A percentile compares a stretch with the other conserved stretches of the same genome.
phyloP scores from a whole-genome alignment of 257 asterid species.

The Asclepias syriaca region DNA sequence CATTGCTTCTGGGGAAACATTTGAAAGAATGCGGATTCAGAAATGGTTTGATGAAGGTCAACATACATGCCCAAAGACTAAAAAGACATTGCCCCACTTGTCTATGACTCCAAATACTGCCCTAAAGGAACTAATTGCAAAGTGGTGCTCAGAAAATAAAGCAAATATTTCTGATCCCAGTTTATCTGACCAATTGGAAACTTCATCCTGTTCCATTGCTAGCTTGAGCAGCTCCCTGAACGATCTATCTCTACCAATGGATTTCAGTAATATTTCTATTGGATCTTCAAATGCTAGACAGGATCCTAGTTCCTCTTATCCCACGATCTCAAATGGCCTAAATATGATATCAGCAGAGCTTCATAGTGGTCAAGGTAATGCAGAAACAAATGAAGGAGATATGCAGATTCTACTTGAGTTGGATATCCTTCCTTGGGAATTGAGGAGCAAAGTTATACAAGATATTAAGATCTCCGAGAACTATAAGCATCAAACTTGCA shows the following conservation, averaged over 20 bases:
- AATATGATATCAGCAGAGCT: constrained; percentile 10
- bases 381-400: constrained; percentile 24
- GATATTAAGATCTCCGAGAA: constrained; percentile 36
- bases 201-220: constrained; percentile 52
- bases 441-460: constrained; percentile 46
- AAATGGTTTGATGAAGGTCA: constrained; percentile 87
- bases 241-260: constrained; percentile 52
- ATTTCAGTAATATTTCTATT: constrained; percentile 48
- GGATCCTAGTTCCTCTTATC: constrained; percentile 24
- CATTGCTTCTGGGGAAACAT: constrained; percentile 79
- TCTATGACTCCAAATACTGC: constrained; percentile 51
- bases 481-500: constrained; percentile 27
- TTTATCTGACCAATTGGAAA: constrained; percentile 39
- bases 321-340: constrained; percentile 20
- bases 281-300: constrained; percentile 34
- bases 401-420: constrained; percentile 32
- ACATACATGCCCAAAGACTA: constrained; percentile 63
- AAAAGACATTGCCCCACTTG: constrained; percentile 36
- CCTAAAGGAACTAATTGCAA: constrained; percentile 52
- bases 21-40: constrained; percentile 77
- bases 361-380: constrained; percentile 10
- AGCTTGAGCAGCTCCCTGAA: constrained; percentile 68
- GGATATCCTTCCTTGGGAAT: constrained; percentile 64
- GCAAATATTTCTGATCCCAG: constrained; percentile 46
- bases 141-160: constrained; percentile 49